These are phyloP conservation scores for Umbelopsis sp. DNA, from an alignment of 192 early-diverging fungal genomes.

Conservation along the genomic window DNA sequence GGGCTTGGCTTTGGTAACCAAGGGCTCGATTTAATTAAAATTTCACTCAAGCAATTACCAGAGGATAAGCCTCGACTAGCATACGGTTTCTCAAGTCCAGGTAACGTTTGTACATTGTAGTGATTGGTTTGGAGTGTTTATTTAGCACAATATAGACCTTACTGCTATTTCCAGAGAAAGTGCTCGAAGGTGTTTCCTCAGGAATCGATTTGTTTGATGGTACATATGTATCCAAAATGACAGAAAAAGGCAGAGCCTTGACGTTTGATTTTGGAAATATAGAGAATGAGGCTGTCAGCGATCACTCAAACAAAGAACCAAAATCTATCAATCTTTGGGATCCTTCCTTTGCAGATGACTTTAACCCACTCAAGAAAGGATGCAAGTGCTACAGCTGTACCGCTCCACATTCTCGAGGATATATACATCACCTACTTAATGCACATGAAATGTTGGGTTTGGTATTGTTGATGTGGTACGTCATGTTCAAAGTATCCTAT, in stretches of 20 bases:
- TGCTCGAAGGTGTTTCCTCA: constrained; percentile 47
- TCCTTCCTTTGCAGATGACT: constrained; percentile 54
- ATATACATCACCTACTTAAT: constrained; percentile 72
- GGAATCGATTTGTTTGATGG: constrained; percentile 72
- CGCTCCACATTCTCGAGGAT: constrained; percentile 64
- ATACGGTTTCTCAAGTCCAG: constrained; percentile 55
- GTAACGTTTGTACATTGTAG: constrained; percentile 25
- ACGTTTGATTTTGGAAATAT: constrained; percentile 49
- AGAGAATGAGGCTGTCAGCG: neutral
- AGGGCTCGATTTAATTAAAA: constrained; percentile 40
- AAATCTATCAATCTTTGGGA: constrained; percentile 60
- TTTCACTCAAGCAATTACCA: constrained; percentile 51
- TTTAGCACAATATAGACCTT: too few species aligned
- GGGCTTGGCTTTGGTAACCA: constrained; percentile 38
- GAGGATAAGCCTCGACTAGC: constrained; percentile 55
- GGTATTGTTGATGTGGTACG: constrained; percentile 70
- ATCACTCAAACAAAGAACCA: neutral
- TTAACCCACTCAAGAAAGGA: constrained; percentile 58
- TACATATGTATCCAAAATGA: constrained; percentile 62
- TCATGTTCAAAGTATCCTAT: too few species aligned
- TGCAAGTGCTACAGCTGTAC: constrained; percentile 72
- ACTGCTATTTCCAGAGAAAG: constrained; percentile 38
- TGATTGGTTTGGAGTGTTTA: neutral
- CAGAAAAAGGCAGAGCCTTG: constrained; percentile 69
- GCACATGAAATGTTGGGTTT: constrained; percentile 79